Conservation (phyloP, 2,329 filamentous ascomycete species). For the Claviceps sp. region DNA sequence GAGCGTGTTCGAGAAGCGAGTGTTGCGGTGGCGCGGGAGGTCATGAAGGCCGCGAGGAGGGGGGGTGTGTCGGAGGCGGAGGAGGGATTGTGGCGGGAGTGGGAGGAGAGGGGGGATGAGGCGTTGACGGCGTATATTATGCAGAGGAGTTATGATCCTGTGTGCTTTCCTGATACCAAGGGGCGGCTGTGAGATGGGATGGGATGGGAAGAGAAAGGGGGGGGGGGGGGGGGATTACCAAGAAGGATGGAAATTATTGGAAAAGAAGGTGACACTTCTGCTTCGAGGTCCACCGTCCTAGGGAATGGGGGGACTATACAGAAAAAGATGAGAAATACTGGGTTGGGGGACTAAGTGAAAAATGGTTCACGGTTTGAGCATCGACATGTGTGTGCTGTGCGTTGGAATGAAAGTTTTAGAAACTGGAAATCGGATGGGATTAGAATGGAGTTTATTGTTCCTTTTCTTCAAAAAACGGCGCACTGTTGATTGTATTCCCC, state of each 20-base stretch:
- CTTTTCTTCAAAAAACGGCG: too few species aligned
- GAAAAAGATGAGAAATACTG: neutral
- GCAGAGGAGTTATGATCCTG: constrained; percentile 47
- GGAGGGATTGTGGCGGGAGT: constrained; percentile 58
- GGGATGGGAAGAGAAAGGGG: neutral
- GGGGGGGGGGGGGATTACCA: neutral
- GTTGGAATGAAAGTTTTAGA: too few species aligned
- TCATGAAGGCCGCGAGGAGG: constrained; percentile 81
- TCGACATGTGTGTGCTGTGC: too few species aligned
- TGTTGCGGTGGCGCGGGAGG: constrained; percentile 72
- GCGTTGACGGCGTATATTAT: constrained; percentile 47
- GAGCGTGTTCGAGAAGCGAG: constrained; percentile 85
- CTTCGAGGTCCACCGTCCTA: too few species aligned
- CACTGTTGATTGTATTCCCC: too few species aligned
- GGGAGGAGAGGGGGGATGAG: constrained; percentile 58
- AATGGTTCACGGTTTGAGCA: too few species aligned
- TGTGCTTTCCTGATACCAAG: constrained; percentile 25
- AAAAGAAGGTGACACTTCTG: too few species aligned
- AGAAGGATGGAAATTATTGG: too few species aligned
- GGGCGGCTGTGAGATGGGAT: constrained; percentile 15
- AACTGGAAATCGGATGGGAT: too few species aligned
- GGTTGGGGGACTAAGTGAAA: neutral
- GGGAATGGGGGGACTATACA: neutral
- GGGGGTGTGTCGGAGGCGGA: constrained; percentile 60
- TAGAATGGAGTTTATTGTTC: too few species aligned